Percentiles rank a stretch among this genome's conserved stretches.
phyloP scores from a whole-genome alignment of 73 alveolate genomes.

The Stentor coeruleus region DNA sequence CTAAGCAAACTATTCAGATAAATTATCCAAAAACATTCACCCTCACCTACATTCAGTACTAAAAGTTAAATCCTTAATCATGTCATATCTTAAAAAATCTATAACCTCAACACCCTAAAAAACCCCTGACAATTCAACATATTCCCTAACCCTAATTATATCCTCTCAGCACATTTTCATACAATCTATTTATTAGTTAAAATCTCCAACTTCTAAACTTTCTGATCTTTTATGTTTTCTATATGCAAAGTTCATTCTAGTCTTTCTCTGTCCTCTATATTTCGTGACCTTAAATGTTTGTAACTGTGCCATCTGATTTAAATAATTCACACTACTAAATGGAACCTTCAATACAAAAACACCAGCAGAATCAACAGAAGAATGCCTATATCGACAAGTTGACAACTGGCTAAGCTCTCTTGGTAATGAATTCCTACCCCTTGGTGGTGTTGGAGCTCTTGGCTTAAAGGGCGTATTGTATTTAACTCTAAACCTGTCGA shows the following conservation, averaged over 20 bases:
- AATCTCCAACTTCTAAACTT: too few species aligned
- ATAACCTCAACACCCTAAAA: background rate
- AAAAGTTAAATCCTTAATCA: too few species aligned
- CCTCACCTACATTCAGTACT: background rate
- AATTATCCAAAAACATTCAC: background rate
- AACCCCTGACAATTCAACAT: background rate
- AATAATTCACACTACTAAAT: background rate
- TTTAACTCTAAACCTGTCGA: background rate
- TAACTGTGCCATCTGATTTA: too few species aligned
- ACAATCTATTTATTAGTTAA: background rate
- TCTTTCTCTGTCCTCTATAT: too few species aligned
- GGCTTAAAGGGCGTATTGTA: background rate
- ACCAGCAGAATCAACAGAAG: background rate
- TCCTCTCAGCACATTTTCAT: background rate
- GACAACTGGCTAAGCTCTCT: background rate
- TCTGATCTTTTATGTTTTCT: too few species aligned
- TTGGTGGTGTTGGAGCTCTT: conserved; percentile 7
- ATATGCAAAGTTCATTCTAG: too few species aligned
- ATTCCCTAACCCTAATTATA: background rate
- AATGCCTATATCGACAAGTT: background rate
- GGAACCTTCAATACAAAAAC: conserved; percentile 3
- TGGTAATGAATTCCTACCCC: background rate
- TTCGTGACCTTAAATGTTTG: too few species aligned
- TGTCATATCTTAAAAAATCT: too few species aligned
- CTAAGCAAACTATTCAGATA: background rate